phyloP scores from a whole-genome alignment of 2,329 filamentous ascomycete species.

The Sporothrix inflata region DNA sequence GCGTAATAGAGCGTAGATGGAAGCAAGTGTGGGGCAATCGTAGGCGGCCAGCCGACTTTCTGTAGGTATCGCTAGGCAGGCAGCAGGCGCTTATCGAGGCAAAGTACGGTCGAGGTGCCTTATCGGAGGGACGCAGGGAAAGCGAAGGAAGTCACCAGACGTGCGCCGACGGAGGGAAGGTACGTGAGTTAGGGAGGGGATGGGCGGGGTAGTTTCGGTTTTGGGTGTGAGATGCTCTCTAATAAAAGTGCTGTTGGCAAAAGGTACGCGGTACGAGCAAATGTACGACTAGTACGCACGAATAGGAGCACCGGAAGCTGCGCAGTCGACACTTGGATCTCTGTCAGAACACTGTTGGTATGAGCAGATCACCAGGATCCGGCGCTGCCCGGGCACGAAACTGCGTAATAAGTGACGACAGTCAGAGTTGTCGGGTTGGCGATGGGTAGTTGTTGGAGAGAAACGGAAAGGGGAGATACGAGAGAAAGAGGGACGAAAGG shows the following conservation, averaged over 20 bases:
- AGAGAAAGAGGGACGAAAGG: not conserved
- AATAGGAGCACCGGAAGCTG: not conserved
- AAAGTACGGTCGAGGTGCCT: not conserved
- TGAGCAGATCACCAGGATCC: not conserved
- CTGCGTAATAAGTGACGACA: slow-evolving; percentile 13
- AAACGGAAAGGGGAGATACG: not conserved
- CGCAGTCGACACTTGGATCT: not conserved
- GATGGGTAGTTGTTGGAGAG: not conserved
- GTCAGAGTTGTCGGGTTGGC: not conserved
- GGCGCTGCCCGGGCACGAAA: not conserved
- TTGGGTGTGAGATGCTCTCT: slow-evolving; percentile 3
- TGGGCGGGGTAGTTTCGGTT: slow-evolving; percentile 7
- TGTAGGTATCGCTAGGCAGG: slow-evolving; percentile 8
- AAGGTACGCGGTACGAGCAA: not conserved
- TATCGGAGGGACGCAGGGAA: not conserved
- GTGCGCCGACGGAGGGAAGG: not conserved
- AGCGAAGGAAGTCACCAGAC: slow-evolving; percentile 16
- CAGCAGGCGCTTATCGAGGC: slow-evolving; percentile 22
- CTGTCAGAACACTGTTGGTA: not conserved
- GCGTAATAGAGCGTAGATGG: not conserved
- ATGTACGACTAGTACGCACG: not conserved
- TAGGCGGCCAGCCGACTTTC: not conserved
- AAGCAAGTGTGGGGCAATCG: slow-evolving; percentile 13
- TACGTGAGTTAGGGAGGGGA: not conserved
- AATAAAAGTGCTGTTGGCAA: not conserved